Base-by-base conservation (phyloP, 257 asterid species). In the Solanum corneliomulleri region DNA sequence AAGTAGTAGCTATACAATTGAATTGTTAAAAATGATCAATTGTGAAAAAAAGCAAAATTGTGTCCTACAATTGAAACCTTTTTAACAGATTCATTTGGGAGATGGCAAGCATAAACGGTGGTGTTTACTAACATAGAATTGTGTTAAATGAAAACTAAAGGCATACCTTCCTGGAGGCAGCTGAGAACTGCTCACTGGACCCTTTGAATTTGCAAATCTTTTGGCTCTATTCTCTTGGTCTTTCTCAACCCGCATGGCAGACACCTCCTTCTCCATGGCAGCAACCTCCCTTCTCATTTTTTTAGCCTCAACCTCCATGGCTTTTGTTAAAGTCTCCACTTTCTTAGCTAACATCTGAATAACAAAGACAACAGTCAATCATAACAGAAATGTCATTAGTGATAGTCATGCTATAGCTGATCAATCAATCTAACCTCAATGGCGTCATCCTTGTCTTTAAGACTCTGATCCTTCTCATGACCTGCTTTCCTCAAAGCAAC, bases 211-310 rank as follows among this genome's bases (percentile, higher is more conserved):
- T 83, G 92, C 98, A 39, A 94, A 91, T 87, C 98, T 89, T 89
- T 92, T 95, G 66, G 94, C 91, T 88, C 93, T 94, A 82, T 86
- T 94, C 88, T 96, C 99, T 80, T 95, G 98, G 56, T 95, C 99
- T 91, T 96, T 96, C n/a, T 93, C 97, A 77, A 92, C 95, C 56
- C 98, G 98, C 97, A 96, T 95, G 85, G 99, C 98, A 88, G 97
- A 94, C 86, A 96, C 99, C 93, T 96, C 99, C 93, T 96, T 96
- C 95, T 96, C 99, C 98, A 96, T 95, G 68, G 96, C 97, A 90
- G 99, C 95, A 75, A 96, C 99, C 90, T 96, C 99, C 85, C 99
- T 93, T 89, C 99, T 94, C 99, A 96, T 96, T 93, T 94, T 96
- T 88, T 93, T 96, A 71, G 99, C 99, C 90, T 96, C 99, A 84